Evolutionary conservation across 495 filamentous ascomycete species (phyloP).

Genomic region (Chaetomidium leptoderma): DNA sequence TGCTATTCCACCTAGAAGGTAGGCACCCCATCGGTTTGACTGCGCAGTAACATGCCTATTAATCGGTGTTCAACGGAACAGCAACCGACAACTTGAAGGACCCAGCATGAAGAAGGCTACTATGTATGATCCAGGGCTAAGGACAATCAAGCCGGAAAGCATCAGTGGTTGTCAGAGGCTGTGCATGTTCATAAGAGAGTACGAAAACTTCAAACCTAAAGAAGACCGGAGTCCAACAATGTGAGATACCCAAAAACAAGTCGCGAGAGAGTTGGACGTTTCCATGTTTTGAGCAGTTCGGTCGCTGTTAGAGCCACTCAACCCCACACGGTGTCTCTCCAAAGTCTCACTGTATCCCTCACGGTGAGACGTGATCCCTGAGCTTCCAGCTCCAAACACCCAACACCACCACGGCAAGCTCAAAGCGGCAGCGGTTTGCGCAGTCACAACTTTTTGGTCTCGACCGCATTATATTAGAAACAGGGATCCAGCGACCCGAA

Average conservation of each 20-base stretch:
- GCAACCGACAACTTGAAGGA: conserved; percentile 84
- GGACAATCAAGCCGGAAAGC: too few species aligned
- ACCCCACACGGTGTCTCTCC: not conserved
- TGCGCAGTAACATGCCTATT: not conserved
- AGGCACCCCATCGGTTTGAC: conserved; percentile 20
- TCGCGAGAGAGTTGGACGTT: too few species aligned
- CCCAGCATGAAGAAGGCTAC: conserved; percentile 39
- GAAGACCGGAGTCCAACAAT: too few species aligned
- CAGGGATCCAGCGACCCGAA: not conserved
- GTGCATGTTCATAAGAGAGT: too few species aligned
- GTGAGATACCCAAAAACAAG: too few species aligned
- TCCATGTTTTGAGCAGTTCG: too few species aligned
- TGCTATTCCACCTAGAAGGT: conserved; percentile 97
- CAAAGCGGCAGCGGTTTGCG: not conserved
- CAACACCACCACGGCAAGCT: not conserved
- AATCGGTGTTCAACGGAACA: conserved; percentile 34
- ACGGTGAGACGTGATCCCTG: not conserved
- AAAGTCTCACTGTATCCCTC: not conserved
- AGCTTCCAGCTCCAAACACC: not conserved
- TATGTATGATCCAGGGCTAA: not conserved
- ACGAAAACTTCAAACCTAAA: too few species aligned
- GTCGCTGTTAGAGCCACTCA: too few species aligned
- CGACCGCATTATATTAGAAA: not conserved
- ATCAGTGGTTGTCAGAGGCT: too few species aligned
- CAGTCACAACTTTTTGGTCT: not conserved